Evolutionary conservation across 768 basidiomycete species (phyloP).

Genomic region (Suillus paluster): DNA sequence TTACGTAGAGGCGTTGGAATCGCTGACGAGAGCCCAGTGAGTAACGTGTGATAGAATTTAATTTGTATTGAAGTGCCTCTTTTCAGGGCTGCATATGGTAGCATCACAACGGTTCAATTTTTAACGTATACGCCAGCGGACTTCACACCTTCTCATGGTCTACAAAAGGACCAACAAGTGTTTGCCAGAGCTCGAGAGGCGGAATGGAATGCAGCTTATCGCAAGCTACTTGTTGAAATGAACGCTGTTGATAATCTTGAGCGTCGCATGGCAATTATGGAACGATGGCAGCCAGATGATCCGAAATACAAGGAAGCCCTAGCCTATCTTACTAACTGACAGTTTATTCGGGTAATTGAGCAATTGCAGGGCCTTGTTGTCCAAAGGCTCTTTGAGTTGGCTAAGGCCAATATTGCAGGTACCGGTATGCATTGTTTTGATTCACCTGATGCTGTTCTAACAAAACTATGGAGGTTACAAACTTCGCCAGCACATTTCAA

Average conservation of each 20-base stretch:
- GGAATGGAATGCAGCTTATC: slow-evolving; percentile 20
- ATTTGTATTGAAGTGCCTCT: too few relatives aligned
- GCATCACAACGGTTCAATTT: slow-evolving; percentile 15
- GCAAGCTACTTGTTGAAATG: slow-evolving; percentile 13
- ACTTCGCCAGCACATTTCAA: slow-evolving; percentile 37
- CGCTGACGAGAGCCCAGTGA: not conserved
- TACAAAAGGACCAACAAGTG: slow-evolving; percentile 17
- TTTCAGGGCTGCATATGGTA: slow-evolving; percentile 18
- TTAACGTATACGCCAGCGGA: slow-evolving; percentile 17
- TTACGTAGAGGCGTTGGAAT: slow-evolving; percentile 2
- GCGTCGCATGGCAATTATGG: slow-evolving; percentile 28
- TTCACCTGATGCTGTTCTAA: not conserved
- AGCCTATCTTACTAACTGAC: slow-evolving; percentile 3
- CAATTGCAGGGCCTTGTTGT: slow-evolving; percentile 39
- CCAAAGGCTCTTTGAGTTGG: slow-evolving; percentile 42
- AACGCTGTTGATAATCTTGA: slow-evolving; percentile 11
- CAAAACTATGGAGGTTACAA: slow-evolving; percentile 34
- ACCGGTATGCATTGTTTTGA: slow-evolving; percentile 31
- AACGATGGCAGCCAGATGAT: slow-evolving; percentile 29
- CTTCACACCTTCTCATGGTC: slow-evolving; percentile 13
- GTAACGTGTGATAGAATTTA: too few relatives aligned
- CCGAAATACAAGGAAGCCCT: slow-evolving; percentile 27
- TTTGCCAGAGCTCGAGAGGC: slow-evolving; percentile 26
- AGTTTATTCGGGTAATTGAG: slow-evolving; percentile 37
- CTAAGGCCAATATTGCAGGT: slow-evolving; percentile 39